These are phyloP conservation scores for Fraxinus xanthoxyloides DNA, from an alignment of 305 asterid genomes.

Conservation along the genomic window DNA sequence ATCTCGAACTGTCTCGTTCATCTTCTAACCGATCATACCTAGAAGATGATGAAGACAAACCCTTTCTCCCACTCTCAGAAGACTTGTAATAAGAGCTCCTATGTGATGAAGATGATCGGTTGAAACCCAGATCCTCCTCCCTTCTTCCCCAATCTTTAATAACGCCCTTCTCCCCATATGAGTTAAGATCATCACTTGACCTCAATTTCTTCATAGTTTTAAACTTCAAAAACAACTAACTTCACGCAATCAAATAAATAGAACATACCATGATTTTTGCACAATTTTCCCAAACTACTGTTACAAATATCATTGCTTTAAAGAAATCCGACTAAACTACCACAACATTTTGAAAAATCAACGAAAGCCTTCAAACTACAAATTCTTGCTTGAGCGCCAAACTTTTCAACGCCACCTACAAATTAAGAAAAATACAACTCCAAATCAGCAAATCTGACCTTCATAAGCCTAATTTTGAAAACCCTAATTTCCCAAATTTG, in stretches of 20 bases:
- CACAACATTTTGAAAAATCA: conserved; percentile 27
- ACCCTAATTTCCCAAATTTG: not conserved
- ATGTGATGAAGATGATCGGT: conserved; percentile 64
- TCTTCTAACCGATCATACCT: conserved; percentile 77
- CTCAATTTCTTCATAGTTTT: conserved; percentile 74
- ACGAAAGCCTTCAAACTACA: conserved; percentile 7
- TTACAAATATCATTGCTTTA: not conserved
- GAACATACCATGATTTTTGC: conserved; percentile 1
- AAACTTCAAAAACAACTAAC: conserved; percentile 15
- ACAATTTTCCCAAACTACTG: not conserved
- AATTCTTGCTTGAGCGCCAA: not conserved
- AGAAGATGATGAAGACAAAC: conserved; percentile 64
- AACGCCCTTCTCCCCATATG: conserved; percentile 65
- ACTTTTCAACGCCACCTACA: conserved; percentile 6
- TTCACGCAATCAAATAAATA: conserved; percentile 9
- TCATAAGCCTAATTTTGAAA: not conserved
- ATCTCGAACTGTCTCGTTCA: conserved; percentile 70
- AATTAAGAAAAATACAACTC: not conserved
- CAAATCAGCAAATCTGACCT: conserved; percentile 17
- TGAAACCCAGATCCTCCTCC: conserved; percentile 72
- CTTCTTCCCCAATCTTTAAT: conserved; percentile 82
- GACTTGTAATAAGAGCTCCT: conserved; percentile 72
- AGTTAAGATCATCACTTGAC: conserved; percentile 88
- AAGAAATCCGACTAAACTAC: not conserved
- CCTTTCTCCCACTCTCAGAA: conserved; percentile 76